Evolutionary conservation across 768 basidiomycete species (phyloP), one percentile per base, ranked within the genome.

Genomic region (Leccinum disarticulatum): DNA sequence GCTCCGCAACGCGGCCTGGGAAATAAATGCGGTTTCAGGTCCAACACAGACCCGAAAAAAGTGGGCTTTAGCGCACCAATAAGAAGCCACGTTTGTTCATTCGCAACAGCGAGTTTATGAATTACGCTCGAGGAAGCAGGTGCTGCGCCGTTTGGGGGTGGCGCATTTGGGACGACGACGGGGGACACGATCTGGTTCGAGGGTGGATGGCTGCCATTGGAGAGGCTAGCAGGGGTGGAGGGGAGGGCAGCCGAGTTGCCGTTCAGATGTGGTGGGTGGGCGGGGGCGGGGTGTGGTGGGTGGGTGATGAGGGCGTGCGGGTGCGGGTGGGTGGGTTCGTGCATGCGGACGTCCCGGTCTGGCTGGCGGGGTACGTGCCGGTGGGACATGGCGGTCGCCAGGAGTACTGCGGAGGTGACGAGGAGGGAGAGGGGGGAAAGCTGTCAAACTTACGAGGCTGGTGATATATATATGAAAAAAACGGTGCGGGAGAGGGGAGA

Each of bases 41-140:
- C 43, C 41, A 17, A 30, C n/a, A 35, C 28, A 33, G 13, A 33
- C 27, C 28, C 19, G 41, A 15, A 52, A 17, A 56, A 64, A 57
- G 31, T 30, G 50, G 61, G 50, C 11, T 41, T 49, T 10, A 61
- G 48, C 64, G 19, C 8, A 92, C 94, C 95, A 73, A 96, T 95
- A 67, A 95, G 78, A 62, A 95, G 84, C 95, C 95, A 97, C 47
- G 95, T 96, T 75, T 93, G 89, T 72, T 96, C 95, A 75, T 97
- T 96, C 54, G 94, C 92, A 36, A 81, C 78, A 22, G 89, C 86
- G 55, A 97, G 82, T 63, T 91, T 91, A 75, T 88, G 85, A 60
- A 91, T 84, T 55, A 86, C 83, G 61, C 73, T 74, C 38, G 71
- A 76, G 10, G 73, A 56, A 55, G 62, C 49, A 1, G 67, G 62